phyloP scores from a whole-genome alignment of 1,139 yeast genomes.

The Debaryomyces coudertii region DNA sequence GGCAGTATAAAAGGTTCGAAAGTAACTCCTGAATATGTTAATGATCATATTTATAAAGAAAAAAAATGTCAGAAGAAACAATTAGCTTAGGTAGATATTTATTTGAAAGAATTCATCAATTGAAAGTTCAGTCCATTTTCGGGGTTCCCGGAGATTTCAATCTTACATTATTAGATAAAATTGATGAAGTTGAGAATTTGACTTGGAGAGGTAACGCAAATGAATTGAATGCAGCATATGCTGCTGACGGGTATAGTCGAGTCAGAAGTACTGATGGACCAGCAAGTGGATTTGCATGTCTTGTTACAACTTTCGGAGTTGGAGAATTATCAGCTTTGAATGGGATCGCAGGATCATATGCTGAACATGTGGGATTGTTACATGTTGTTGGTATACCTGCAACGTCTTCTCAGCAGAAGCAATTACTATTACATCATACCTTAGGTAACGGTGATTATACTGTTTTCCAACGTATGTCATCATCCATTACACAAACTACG shows the following conservation, averaged over 20 bases:
- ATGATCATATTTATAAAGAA: not conserved
- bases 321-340: slow-evolving; percentile 64
- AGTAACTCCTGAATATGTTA: not conserved
- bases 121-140: slow-evolving; percentile 65
- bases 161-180: slow-evolving; percentile 64
- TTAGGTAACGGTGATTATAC: slow-evolving; percentile 85
- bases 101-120: slow-evolving; percentile 63
- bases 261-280: slow-evolving; percentile 39
- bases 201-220: slow-evolving; percentile 76
- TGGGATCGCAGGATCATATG: slow-evolving; percentile 62
- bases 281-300: slow-evolving; percentile 49
- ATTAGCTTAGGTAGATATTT: slow-evolving; percentile 62
- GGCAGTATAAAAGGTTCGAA: not conserved
- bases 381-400: slow-evolving; percentile 65
- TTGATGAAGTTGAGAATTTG: slow-evolving; percentile 60
- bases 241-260: slow-evolving; percentile 74
- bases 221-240: slow-evolving; percentile 72
- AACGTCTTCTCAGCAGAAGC: slow-evolving; percentile 64
- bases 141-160: slow-evolving; percentile 86
- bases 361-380: slow-evolving; percentile 60
- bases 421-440: slow-evolving; percentile 58
- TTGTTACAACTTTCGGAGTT: slow-evolving; percentile 70
- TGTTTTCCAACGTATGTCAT: slow-evolving; percentile 69
- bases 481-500: slow-evolving; percentile 35
- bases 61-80: slow-evolving; percentile 15